A percentile compares a stretch with the other conserved stretches of the same genome.
Evolutionary conservation across 140 eudicot species (phyloP).

Genomic region (Erigeron philadelphicus): DNA sequence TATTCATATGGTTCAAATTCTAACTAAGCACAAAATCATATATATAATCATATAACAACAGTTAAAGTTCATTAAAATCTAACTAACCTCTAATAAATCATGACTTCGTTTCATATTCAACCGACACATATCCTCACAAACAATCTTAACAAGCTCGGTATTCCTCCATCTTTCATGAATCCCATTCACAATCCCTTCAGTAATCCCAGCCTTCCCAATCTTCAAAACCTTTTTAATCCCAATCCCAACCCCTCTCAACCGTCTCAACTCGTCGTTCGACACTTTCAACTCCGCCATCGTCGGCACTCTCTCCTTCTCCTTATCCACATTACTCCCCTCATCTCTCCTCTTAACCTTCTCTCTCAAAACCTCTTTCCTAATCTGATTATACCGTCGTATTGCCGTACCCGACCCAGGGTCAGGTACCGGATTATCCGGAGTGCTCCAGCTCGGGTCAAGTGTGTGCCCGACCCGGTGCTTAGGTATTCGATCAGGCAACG

Average conservation of each 20-base stretch:
- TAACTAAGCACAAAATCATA: neutral
- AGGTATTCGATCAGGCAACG: slow-evolving; percentile 55
- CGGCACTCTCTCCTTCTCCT: slow-evolving; percentile 41
- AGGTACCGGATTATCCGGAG: slow-evolving; percentile 84
- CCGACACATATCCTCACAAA: slow-evolving; percentile 72
- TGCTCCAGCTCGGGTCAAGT: slow-evolving; percentile 90
- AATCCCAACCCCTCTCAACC: slow-evolving; percentile 65
- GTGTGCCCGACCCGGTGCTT: slow-evolving; percentile 86
- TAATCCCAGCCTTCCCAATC: slow-evolving; percentile 91
- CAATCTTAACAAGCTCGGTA: slow-evolving; percentile 70
- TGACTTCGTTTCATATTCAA: slow-evolving; percentile 95
- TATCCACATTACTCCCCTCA: slow-evolving; percentile 30
- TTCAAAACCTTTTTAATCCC: slow-evolving; percentile 58
- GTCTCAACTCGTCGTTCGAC: slow-evolving; percentile 47
- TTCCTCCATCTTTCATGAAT: slow-evolving; percentile 93
- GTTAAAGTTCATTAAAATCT: neutral
- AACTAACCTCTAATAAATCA: slow-evolving; percentile 78
- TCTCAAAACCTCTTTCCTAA: slow-evolving; percentile 46
- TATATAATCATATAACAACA: neutral
- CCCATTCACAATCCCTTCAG: slow-evolving; percentile 95
- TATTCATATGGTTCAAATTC: too few relatives aligned
- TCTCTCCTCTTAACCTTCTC: slow-evolving; percentile 47
- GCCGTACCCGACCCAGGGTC: slow-evolving; percentile 66
- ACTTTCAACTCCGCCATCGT: slow-evolving; percentile 75
- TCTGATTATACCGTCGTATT: slow-evolving; percentile 45